Conservation (phyloP, 1,284 basidiomycete species). For the Ustilago curta region DNA sequence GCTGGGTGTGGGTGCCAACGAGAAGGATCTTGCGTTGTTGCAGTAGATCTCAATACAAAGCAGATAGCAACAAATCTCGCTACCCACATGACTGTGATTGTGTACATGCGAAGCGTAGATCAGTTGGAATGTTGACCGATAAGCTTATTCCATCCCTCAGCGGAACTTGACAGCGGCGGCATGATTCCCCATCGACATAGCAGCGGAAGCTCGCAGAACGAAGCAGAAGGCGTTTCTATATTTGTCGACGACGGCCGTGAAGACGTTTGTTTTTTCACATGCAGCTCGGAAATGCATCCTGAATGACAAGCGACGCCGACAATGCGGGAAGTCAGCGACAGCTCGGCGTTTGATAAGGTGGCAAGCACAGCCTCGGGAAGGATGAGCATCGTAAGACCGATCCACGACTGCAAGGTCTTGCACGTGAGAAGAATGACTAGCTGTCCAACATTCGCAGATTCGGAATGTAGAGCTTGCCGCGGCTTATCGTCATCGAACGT, state of each 20-base stretch:
- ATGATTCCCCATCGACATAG: too few species aligned
- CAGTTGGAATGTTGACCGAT: slow-evolving; percentile 11
- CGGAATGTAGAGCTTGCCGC: too few species aligned
- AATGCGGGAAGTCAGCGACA: not conserved
- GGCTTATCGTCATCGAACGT: slow-evolving; percentile 6
- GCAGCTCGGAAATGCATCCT: slow-evolving; percentile 12
- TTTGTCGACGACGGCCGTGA: slow-evolving; percentile 5
- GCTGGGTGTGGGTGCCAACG: slow-evolving; percentile 57
- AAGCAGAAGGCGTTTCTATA: slow-evolving; percentile 15
- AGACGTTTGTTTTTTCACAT: slow-evolving; percentile 16
- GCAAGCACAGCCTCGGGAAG: not conserved
- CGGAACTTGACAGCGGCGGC: not conserved
- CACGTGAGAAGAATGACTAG: slow-evolving; percentile 4
- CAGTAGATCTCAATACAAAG: slow-evolving; percentile 19
- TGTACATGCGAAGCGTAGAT: slow-evolving; percentile 21
- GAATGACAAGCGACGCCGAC: not conserved
- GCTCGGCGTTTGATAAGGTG: not conserved
- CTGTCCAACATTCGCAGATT: not conserved
- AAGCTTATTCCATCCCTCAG: too few species aligned
- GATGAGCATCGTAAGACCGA: too few species aligned
- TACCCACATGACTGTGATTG: not conserved
- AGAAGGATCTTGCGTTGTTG: slow-evolving; percentile 50
- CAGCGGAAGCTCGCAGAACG: not conserved
- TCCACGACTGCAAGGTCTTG: too few species aligned
- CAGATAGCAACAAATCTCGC: not conserved